These are phyloP conservation scores for Aspergillus tubingensis DNA, from an alignment of 2,329 filamentous ascomycete species.

Conservation along the genomic window DNA sequence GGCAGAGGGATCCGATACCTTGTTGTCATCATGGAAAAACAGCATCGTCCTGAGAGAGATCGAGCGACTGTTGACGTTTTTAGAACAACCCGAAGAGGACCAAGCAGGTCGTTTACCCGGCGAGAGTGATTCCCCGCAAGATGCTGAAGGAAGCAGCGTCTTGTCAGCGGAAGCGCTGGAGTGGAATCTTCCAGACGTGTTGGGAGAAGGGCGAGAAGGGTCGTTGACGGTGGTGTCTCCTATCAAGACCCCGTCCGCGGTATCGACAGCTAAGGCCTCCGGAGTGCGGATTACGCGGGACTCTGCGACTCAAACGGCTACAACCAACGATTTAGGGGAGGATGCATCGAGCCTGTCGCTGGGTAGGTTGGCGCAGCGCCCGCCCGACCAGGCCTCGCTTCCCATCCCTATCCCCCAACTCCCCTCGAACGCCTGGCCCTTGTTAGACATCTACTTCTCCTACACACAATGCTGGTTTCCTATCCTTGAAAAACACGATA, in stretches of 20 bases:
- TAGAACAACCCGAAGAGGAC: constrained; percentile 42
- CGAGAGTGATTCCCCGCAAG: constrained; percentile 31
- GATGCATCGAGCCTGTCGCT: background rate
- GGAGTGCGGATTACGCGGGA: constrained; percentile 25
- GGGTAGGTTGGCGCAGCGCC: background rate
- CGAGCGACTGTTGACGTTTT: constrained; percentile 59
- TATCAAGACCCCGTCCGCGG: constrained; percentile 23
- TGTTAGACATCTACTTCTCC: constrained; percentile 72
- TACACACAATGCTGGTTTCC: constrained; percentile 78
- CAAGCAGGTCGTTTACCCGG: constrained; percentile 25
- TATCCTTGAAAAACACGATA: constrained; percentile 66
- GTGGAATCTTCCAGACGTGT: constrained; percentile 36
- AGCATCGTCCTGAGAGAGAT: constrained; percentile 65
- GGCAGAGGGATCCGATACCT: constrained; percentile 53
- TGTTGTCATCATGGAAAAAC: constrained; percentile 65
- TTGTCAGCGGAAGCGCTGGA: constrained; percentile 35
- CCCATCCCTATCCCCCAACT: constrained; percentile 41
- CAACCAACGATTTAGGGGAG: background rate
- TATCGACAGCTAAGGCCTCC: constrained; percentile 14
- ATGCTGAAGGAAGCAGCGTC: constrained; percentile 28
- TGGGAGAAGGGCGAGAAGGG: constrained; percentile 21
- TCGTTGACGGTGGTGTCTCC: constrained; percentile 29
- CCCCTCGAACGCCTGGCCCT: constrained; percentile 51
- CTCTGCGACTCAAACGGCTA: constrained; percentile 29
- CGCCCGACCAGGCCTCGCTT: background rate